Conservation (phyloP, 2,329 filamentous ascomycete genomes). For the Aspergillus sp. region DNA sequence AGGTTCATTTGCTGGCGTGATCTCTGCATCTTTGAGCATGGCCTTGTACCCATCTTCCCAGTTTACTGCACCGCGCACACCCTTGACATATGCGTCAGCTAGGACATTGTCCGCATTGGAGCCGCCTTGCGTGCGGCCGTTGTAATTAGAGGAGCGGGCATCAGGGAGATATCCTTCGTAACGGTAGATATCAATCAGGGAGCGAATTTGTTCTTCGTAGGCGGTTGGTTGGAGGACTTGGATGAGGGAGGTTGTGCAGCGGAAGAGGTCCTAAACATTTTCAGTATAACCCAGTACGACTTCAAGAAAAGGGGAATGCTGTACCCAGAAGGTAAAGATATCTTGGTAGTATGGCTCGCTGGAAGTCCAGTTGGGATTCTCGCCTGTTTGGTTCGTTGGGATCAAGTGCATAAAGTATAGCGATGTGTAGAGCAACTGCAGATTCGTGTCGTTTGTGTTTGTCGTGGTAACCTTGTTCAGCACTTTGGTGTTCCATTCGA, state of each 20-base stretch:
- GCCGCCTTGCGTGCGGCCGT: conserved; percentile 62
- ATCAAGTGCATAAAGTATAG: conserved; percentile 65
- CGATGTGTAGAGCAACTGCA: conserved; percentile 59
- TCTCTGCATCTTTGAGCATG: conserved; percentile 62
- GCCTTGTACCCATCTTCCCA: conserved; percentile 58
- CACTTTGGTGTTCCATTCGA: conserved; percentile 56
- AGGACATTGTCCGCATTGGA: conserved; percentile 66
- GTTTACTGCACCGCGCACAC: conserved; percentile 52
- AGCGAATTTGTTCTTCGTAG: conserved; percentile 61
- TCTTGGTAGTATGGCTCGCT: conserved; percentile 65
- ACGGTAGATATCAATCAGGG: conserved; percentile 62
- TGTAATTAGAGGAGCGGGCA: conserved; percentile 61
- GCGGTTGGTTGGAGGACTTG: conserved; percentile 58
- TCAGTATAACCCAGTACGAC: background rate
- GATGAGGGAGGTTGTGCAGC: conserved; percentile 58
- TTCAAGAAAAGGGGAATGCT: background rate
- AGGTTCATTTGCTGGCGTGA: conserved; percentile 52
- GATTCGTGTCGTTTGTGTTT: conserved; percentile 49
- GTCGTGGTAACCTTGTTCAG: conserved; percentile 58
- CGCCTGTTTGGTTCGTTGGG: conserved; percentile 63
- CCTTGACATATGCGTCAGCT: conserved; percentile 65
- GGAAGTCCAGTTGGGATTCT: conserved; percentile 61
- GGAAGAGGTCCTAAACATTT: conserved; percentile 46
- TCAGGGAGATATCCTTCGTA: conserved; percentile 60
- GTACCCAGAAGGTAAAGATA: conserved; percentile 61